These are phyloP conservation scores for Volutella citrinella DNA, from an alignment of 2,329 filamentous ascomycete genomes.

Conservation along the genomic window DNA sequence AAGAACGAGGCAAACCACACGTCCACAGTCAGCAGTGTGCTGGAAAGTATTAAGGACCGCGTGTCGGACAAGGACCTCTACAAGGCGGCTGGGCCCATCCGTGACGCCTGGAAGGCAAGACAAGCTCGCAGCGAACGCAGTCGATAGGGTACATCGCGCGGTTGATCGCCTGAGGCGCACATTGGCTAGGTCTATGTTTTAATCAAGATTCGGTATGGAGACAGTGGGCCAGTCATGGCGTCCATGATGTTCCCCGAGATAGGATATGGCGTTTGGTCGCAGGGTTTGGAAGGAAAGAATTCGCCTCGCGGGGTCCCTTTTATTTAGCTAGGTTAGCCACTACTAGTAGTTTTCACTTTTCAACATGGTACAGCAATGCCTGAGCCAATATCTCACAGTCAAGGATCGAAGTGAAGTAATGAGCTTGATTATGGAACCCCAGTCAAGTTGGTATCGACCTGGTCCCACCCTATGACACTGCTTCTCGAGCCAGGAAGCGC, in stretches of 20 bases:
- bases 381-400: no score
- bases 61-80: conserved; percentile 82
- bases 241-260: conserved; percentile 15
- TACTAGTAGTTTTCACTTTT: no score
- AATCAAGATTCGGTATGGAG: not conserved
- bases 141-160: conserved; percentile 5
- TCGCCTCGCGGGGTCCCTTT: conserved; percentile 1
- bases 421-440: no score
- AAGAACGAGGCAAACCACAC: conserved; percentile 90
- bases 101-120: conserved; percentile 74
- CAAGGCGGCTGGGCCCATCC: conserved; percentile 65
- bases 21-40: conserved; percentile 76
- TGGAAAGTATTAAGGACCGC: conserved; percentile 83
- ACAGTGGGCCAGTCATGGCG: conserved; percentile 7
- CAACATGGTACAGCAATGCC: no score
- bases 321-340: no score
- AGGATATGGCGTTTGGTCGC: conserved; percentile 19
- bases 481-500: conserved; percentile 21
- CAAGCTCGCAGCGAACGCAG: conserved; percentile 27
- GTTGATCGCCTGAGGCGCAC: no score
- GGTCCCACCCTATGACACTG: no score
- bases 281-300: conserved; percentile 6
- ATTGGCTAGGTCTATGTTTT: no score
- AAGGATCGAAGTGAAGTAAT: no score
- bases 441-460: conserved; percentile 14